Conservation (phyloP, 2,329 filamentous ascomycete genomes). For the Phaeophleospora eucalypticola region DNA sequence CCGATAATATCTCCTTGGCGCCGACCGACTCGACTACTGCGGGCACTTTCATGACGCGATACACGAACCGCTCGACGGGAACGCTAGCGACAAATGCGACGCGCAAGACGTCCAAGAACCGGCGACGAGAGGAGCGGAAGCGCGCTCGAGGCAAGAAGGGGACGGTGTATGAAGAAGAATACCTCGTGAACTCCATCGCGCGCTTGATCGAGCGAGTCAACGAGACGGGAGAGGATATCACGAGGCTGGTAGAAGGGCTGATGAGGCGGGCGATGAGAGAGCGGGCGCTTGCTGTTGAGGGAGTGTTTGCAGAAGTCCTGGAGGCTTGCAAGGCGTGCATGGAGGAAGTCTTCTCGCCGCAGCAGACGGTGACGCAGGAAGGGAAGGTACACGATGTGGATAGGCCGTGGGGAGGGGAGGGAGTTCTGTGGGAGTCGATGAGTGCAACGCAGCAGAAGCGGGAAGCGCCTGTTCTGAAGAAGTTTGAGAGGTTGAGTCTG, state of each 20-base stretch:
- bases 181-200: slow-evolving; percentile 81
- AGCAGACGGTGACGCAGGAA: not conserved
- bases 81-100: slow-evolving; percentile 70
- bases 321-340: slow-evolving; percentile 64
- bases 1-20: slow-evolving; percentile 88
- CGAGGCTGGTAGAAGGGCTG: slow-evolving; percentile 70
- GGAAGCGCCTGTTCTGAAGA: slow-evolving; percentile 52
- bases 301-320: slow-evolving; percentile 68
- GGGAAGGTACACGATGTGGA: slow-evolving; percentile 15
- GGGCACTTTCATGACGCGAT: slow-evolving; percentile 82
- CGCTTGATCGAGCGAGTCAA: slow-evolving; percentile 81
- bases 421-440: slow-evolving; percentile 44
- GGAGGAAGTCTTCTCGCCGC: slow-evolving; percentile 60
- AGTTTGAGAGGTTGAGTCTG: slow-evolving; percentile 45
- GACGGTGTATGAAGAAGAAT: slow-evolving; percentile 96
- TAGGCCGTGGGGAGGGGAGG: slow-evolving; percentile 40
- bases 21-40: slow-evolving; percentile 75
- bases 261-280: slow-evolving; percentile 82
- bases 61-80: slow-evolving; percentile 69
- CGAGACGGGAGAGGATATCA: slow-evolving; percentile 65
- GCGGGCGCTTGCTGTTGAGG: slow-evolving; percentile 72
- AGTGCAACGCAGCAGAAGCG: slow-evolving; percentile 33
- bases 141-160: slow-evolving; percentile 91
- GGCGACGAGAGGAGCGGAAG: slow-evolving; percentile 88
- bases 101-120: slow-evolving; percentile 81